Conservation (phyloP, 805 yeast genomes). For the Ogataea nonfermentans region DNA sequence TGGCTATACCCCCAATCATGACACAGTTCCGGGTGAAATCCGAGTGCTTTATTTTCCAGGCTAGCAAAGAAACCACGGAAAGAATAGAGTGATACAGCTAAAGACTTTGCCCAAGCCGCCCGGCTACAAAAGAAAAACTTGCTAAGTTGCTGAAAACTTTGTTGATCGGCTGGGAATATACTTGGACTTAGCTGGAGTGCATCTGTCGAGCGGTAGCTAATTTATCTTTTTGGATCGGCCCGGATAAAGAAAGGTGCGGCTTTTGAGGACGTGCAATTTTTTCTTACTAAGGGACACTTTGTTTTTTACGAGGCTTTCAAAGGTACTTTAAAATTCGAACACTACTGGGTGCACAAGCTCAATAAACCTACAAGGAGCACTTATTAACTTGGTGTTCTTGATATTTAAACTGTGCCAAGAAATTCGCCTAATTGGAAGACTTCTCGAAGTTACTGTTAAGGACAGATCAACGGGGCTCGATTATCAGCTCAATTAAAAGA, state of each 20-base stretch:
- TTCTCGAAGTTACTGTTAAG: neutral
- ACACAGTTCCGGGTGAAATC: too few relatives aligned
- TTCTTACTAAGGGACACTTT: conserved; percentile 9
- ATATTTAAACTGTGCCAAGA: neutral
- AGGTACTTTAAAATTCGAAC: neutral
- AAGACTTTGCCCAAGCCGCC: too few relatives aligned
- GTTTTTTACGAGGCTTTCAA: conserved; percentile 1
- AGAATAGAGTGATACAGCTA: too few relatives aligned
- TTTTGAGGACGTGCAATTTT: conserved; percentile 6
- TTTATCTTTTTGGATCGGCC: conserved; percentile 3
- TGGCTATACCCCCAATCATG: too few relatives aligned
- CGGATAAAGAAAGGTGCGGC: neutral
- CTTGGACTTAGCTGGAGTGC: too few relatives aligned
- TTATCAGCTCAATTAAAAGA: neutral
- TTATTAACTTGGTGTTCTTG: neutral
- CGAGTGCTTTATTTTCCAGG: too few relatives aligned
- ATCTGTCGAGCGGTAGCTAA: neutral
- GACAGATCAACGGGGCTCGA: conserved; percentile 7
- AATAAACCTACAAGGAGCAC: neutral
- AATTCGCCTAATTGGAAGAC: neutral
- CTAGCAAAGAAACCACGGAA: too few relatives aligned
- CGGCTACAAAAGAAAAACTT: too few relatives aligned
- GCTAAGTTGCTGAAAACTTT: too few relatives aligned
- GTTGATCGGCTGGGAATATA: too few relatives aligned
- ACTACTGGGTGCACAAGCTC: neutral